Percentiles rank a stretch among this genome's conserved stretches.
phyloP scores from a whole-genome alignment of 2,329 filamentous ascomycete species.

The Aspergillus sp. region DNA sequence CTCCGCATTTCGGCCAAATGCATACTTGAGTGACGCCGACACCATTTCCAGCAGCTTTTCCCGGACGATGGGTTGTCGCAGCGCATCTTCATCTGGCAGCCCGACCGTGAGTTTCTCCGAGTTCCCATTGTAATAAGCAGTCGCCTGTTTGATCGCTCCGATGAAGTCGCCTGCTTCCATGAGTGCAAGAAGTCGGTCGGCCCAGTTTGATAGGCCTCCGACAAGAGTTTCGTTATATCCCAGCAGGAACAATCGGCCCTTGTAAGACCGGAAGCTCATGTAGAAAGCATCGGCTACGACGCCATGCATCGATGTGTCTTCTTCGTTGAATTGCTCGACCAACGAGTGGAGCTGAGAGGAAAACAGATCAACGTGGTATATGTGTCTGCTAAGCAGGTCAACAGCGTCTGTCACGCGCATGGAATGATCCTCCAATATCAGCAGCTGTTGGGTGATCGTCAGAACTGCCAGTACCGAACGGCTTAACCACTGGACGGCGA shows the following conservation, averaged over 20 bases:
- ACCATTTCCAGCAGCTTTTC: constrained; percentile 94
- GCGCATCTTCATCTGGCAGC: constrained; percentile 74
- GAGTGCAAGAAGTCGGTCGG: constrained; percentile 84
- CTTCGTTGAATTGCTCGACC: constrained; percentile 84
- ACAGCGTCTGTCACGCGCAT: constrained; percentile 94
- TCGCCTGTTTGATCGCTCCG: constrained; percentile 83
- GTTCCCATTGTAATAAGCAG: constrained; percentile 85
- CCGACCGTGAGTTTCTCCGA: constrained; percentile 94
- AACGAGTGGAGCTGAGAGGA: constrained; percentile 80
- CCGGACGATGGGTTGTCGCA: constrained; percentile 77
- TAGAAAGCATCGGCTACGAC: constrained; percentile 96
- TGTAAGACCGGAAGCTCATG: constrained; percentile 96
- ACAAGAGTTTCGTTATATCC: constrained; percentile 94
- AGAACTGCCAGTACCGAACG: constrained; percentile 87
- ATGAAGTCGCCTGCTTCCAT: constrained; percentile 98
- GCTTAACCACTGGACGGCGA: constrained; percentile 94
- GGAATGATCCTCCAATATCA: constrained; percentile 85
- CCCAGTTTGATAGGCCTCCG: constrained; percentile 93
- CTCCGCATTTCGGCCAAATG: constrained; percentile 65
- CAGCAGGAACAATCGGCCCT: constrained; percentile 85
- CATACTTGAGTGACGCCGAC: constrained; percentile 84
- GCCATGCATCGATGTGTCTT: constrained; percentile 86
- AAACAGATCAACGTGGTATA: constrained; percentile 88
- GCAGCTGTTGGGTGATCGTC: constrained; percentile 88
- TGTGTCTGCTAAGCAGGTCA: constrained; percentile 85